Percentiles rank a stretch among this genome's conserved stretches.
These are phyloP conservation scores for Gossypium ekmanianum DNA, from an alignment of 345 rosid genomes.

Conservation along the genomic window DNA sequence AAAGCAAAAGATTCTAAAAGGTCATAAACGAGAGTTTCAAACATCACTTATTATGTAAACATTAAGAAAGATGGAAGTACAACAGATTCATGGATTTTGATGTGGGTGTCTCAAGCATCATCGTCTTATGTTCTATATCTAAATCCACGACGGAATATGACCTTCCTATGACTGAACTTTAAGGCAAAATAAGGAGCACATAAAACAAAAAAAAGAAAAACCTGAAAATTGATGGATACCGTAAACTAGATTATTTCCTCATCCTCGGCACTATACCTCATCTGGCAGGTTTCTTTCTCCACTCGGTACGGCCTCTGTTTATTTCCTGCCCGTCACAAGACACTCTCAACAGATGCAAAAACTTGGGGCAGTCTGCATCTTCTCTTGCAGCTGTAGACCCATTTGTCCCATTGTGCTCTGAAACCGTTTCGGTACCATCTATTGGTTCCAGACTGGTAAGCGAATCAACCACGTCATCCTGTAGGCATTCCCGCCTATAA, in stretches of 20 bases:
- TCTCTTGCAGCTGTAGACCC: constrained; percentile 41
- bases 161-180: not conserved
- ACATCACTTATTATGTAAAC: not conserved
- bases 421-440: constrained; percentile 24
- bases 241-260: not conserved
- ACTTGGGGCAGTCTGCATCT: constrained; percentile 35
- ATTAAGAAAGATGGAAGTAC: not conserved
- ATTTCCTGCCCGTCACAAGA: constrained; percentile 74
- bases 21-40: constrained; percentile 1
- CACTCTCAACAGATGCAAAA: constrained; percentile 73
- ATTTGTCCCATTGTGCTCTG: constrained; percentile 41
- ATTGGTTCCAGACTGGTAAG: constrained; percentile 48
- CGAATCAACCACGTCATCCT: constrained; percentile 81
- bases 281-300: constrained; percentile 72
- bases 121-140: not conserved
- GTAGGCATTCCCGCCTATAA: constrained; percentile 91
- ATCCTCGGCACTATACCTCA: constrained; percentile 17
- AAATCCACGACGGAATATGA: not conserved
- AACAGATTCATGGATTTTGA: constrained; percentile 4
- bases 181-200: not conserved
- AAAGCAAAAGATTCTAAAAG: not conserved
- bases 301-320: constrained; percentile 76
- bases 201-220: not conserved
- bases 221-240: not conserved
- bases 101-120: not conserved